These are phyloP conservation scores for Bocquillonia castaneifolia DNA, from an alignment of 441 rosid genomes.

Conservation along the genomic window DNA sequence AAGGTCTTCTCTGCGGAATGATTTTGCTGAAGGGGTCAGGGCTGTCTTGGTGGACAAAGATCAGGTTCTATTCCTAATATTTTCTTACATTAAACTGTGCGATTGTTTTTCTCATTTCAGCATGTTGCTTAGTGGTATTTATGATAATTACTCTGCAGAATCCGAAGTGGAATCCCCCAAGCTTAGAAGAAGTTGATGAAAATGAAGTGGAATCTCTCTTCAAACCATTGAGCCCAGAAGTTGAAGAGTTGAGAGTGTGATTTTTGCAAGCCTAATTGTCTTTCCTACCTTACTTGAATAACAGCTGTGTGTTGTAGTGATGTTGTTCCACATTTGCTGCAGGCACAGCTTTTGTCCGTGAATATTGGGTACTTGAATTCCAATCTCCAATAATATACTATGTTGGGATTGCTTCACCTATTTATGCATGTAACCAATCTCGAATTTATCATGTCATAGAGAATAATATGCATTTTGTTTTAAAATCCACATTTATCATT, in stretches of 20 bases:
- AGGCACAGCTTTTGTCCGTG: background rate
- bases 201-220: slow-evolving; percentile 71
- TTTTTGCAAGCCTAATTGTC: background rate
- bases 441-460: too few species aligned
- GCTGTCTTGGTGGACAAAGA: slow-evolving; percentile 94
- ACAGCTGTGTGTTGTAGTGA: background rate
- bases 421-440: too few species aligned
- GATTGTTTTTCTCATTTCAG: background rate
- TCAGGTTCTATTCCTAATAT: slow-evolving; percentile 48
- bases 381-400: background rate
- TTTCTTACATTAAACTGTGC: background rate
- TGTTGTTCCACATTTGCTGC: background rate
- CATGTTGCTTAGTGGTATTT: background rate
- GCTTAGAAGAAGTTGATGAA: slow-evolving; percentile 54
- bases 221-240: slow-evolving; percentile 45
- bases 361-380: background rate
- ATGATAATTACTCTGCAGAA: slow-evolving; percentile 46
- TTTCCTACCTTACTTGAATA: background rate
- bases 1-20: slow-evolving; percentile 63
- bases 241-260: slow-evolving; percentile 57
- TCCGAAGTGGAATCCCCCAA: slow-evolving; percentile 79
- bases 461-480: too few species aligned
- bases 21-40: slow-evolving; percentile 89
- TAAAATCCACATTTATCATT: too few species aligned
- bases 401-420: background rate